These are phyloP conservation scores for Acacia pycnantha DNA, from an alignment of 331 rosid species.

Conservation along the genomic window DNA sequence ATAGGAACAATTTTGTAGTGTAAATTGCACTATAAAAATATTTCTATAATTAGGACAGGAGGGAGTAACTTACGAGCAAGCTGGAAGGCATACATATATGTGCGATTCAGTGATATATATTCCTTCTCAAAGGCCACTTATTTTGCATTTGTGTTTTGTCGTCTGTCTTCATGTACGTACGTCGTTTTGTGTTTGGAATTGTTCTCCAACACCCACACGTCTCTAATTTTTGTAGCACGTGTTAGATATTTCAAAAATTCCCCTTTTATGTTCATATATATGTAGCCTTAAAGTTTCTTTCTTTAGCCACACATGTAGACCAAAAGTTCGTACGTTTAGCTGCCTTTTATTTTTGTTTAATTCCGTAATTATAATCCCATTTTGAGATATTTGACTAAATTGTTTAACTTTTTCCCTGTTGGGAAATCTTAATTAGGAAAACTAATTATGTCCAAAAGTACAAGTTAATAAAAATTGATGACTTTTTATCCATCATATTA, in stretches of 20 bases:
- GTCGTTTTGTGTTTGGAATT: constrained; percentile 25
- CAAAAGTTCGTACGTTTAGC: background rate
- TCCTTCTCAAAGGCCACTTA: no score
- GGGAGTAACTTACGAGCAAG: background rate
- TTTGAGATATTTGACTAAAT: background rate
- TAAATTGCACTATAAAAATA: no score
- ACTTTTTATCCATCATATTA: background rate
- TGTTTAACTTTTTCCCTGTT: background rate
- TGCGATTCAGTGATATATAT: background rate
- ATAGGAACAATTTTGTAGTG: no score
- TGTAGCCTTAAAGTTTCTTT: background rate
- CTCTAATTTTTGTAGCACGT: constrained; percentile 16
- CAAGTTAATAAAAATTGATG: background rate
- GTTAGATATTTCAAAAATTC: background rate
- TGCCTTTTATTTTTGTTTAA: background rate
- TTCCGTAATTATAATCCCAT: no score
- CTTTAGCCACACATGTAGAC: background rate
- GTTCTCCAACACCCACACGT: constrained; percentile 28
- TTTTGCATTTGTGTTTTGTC: no score
- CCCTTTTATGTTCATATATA: no score
- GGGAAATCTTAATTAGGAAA: background rate
- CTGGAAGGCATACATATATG: no score
- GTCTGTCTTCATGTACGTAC: background rate
- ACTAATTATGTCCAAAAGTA: background rate
- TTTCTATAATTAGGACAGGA: no score